A percentile compares a stretch with the other conserved stretches of the same genome.
Evolutionary conservation across 2,329 filamentous ascomycete species (phyloP).

Genomic region (Aspergillus clavatus): DNA sequence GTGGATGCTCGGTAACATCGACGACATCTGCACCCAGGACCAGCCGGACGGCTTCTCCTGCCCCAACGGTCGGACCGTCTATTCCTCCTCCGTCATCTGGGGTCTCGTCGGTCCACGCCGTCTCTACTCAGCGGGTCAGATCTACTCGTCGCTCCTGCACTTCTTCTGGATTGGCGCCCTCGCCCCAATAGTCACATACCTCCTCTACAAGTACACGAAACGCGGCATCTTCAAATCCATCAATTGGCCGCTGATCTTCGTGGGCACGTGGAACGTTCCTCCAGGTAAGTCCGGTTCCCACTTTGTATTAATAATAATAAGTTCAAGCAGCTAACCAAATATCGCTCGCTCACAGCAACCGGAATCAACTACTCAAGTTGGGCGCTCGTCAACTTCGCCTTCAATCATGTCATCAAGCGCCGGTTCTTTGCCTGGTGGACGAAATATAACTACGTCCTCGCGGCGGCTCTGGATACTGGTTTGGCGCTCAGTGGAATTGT

Average conservation of each 20-base stretch:
- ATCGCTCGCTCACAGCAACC: conserved; percentile 21
- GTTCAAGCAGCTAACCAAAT: neutral
- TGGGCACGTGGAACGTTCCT: conserved; percentile 25
- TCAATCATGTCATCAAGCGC: conserved; percentile 68
- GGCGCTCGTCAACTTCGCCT: conserved; percentile 55
- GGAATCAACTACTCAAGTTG: conserved; percentile 35
- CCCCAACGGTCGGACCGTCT: conserved; percentile 47
- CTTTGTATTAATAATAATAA: no score
- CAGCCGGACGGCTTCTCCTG: conserved; percentile 48
- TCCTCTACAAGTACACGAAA: conserved; percentile 23
- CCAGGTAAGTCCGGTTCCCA: conserved; percentile 20
- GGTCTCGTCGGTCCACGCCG: conserved; percentile 49
- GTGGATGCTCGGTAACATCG: conserved; percentile 39
- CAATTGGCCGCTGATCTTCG: conserved; percentile 31
- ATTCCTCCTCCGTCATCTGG: conserved; percentile 49
- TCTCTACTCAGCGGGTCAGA: conserved; percentile 45
- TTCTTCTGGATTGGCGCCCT: conserved; percentile 49
- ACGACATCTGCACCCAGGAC: conserved; percentile 38
- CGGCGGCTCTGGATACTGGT: conserved; percentile 37
- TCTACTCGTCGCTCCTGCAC: conserved; percentile 46
- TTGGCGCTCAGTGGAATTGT: conserved; percentile 31
- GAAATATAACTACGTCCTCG: conserved; percentile 43
- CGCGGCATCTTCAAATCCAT: conserved; percentile 34
- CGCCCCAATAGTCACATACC: conserved; percentile 17
- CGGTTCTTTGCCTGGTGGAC: conserved; percentile 40